Conservation (phyloP, 1,284 basidiomycete species). For the Apiotrichum mycotoxinovorans region DNA sequence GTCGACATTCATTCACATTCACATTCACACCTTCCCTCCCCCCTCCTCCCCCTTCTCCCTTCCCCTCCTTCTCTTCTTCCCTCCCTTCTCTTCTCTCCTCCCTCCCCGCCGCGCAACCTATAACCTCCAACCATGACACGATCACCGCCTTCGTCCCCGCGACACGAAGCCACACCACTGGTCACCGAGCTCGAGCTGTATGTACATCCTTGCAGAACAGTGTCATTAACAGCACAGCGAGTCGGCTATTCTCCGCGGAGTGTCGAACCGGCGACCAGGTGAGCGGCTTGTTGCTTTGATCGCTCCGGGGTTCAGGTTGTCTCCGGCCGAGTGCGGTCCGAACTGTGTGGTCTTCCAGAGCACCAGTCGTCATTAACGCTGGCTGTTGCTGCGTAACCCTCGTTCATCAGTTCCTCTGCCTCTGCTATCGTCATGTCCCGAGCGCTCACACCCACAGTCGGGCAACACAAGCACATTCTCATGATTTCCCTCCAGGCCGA, state of each 20-base stretch:
- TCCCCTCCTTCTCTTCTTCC: background rate
- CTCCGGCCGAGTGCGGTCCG: too few species aligned
- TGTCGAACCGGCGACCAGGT: conserved; percentile 31
- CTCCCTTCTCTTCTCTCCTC: background rate
- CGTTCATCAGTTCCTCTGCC: too few species aligned
- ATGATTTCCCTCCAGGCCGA: conserved; percentile 38
- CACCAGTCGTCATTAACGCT: too few species aligned
- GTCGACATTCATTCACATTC: too few species aligned
- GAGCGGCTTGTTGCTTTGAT: background rate
- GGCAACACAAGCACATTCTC: conserved; percentile 36
- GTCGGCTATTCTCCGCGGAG: conserved; percentile 32
- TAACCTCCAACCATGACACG: background rate
- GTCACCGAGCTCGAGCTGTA: conserved; percentile 25
- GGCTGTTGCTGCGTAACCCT: conserved; percentile 3
- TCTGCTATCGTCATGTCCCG: background rate
- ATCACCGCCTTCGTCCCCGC: background rate
- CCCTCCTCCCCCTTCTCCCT: too few species aligned
- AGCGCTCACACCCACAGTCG: conserved; percentile 25
- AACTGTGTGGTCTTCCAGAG: too few species aligned
- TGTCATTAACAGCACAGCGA: conserved; percentile 24
- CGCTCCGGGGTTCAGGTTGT: too few species aligned
- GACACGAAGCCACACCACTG: conserved; percentile 18
- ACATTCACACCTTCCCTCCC: too few species aligned
- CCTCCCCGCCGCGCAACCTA: too few species aligned
- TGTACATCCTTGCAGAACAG: background rate